Evolutionary conservation across 202 grass and related monocot species (phyloP), one percentile per base, ranked within the genome.

Genomic region (Schoenoplectus tabernaemontani): DNA sequence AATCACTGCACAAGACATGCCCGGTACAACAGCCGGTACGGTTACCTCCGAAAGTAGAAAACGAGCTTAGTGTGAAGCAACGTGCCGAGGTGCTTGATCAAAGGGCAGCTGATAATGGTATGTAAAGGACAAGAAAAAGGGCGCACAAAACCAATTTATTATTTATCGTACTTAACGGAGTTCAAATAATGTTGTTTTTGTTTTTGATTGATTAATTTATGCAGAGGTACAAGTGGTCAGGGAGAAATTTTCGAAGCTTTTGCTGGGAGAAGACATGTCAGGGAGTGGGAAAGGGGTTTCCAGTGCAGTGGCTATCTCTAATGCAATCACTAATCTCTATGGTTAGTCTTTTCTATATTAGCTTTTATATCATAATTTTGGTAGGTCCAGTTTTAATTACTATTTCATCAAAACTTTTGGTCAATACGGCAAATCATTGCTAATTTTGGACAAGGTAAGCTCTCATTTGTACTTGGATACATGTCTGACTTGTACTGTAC

Each of bases 241-340:
- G 85, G 87, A 93, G 72, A 91, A 85, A 78, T 91, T 97, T 84
- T 93, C 91, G 0, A 97, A 93, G 91, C 94, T 97, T 75, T 77
- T 97, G 19, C 75, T 93, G 3, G 91, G 93, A 7, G 93, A 97
- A 77, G 93, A 97, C 85, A 97, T 97, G 93, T 97, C 91, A 54
- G 93, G 93, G 32, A 78, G 85, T 47, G 89, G 93, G 32, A 93
- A 93, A 77, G 93, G 93, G 0, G 93, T 97, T 60, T 93, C 84
- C 20, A 86, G 85, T 60, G 86, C 93, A 36, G 87, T 93, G 12
- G 89, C 91, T 78, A 90, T 97, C 66, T 91, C 93, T 65, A 97
- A 97, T 62, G 91, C 93, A 76, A 97, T 97, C 16, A 97, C 94
- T 74, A 97, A 97, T 68, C 91, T 97, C 77, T 97, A 93, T 32